Evolutionary conservation across 352 stramenopile genomes (phyloP).

Genomic region (Pythium volutum): DNA sequence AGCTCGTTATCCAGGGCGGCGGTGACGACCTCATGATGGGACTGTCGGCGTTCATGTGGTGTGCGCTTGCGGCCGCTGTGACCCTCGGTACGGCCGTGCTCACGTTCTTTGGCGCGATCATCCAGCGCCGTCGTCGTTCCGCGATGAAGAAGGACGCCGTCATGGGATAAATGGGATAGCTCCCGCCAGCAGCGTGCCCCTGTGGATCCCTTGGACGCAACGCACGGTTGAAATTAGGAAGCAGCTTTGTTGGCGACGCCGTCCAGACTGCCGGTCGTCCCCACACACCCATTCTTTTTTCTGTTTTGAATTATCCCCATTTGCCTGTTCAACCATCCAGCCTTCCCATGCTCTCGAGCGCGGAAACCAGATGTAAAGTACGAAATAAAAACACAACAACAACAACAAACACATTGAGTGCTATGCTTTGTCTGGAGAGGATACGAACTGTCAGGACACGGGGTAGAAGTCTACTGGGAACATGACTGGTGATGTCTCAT

Average conservation of each 20-base stretch:
- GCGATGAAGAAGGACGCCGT: constrained; percentile 15
- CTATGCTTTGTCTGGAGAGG: too few relatives aligned
- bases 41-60: constrained; percentile 32
- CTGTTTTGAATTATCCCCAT: constrained; percentile 6
- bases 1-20: constrained; percentile 49
- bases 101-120: constrained; percentile 30
- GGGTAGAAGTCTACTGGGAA: too few relatives aligned
- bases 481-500: too few relatives aligned
- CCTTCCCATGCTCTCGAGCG: background rate
- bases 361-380: constrained; percentile 6
- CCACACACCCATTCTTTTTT: background rate
- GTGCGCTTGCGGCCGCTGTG: constrained; percentile 18
- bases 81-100: constrained; percentile 29
- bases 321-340: constrained; percentile 3
- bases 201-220: too few relatives aligned
- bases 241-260: too few relatives aligned
- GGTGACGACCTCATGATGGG: constrained; percentile 36
- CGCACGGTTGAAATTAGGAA: too few relatives aligned
- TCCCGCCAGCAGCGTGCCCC: too few relatives aligned
- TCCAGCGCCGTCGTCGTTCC: constrained; percentile 22
- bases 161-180: background rate
- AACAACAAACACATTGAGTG: background rate
- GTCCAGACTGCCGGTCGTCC: too few relatives aligned
- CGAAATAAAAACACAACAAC: background rate
- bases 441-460: too few relatives aligned